Percentiles rank a stretch among this genome's conserved stretches.
Evolutionary conservation across 176 grass and related monocot genomes (phyloP).

Genomic region (Paspalum notatum): DNA sequence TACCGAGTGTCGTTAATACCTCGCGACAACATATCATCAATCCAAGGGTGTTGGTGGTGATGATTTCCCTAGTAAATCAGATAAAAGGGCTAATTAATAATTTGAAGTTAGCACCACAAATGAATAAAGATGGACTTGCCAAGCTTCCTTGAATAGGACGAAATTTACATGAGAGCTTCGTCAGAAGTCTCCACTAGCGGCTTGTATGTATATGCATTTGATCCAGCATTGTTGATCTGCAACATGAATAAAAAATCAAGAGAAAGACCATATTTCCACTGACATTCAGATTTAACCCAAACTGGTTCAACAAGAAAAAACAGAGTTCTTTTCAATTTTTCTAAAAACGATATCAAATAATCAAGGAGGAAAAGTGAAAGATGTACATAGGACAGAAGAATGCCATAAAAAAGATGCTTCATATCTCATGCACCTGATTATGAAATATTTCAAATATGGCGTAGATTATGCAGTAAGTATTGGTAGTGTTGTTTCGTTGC

Average conservation of each 20-base stretch:
- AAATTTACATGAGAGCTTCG: constrained; percentile 88
- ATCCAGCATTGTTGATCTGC: constrained; percentile 99
- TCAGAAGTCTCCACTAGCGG: constrained; percentile 93
- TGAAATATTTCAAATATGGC: constrained; percentile 15
- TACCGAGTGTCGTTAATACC: constrained; percentile 55
- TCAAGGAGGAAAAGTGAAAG: constrained; percentile 10
- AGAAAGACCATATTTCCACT: background rate
- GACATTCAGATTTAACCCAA: background rate
- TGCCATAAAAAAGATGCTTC: constrained; percentile 7
- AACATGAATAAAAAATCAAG: constrained; percentile 16
- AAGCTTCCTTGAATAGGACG: constrained; percentile 27
- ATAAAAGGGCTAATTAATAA: constrained; percentile 30
- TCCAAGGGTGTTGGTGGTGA: constrained; percentile 94
- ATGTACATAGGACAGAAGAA: background rate
- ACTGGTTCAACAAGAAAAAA: background rate
- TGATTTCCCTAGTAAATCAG: constrained; percentile 73
- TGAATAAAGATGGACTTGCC: background rate
- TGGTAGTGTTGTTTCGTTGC: constrained; percentile 7
- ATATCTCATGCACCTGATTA: background rate
- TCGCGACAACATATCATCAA: constrained; percentile 97
- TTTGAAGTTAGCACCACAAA: background rate
- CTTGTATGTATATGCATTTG: constrained; percentile 97
- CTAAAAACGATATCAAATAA: constrained; percentile 20
- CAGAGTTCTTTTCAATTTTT: background rate
- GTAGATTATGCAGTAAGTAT: constrained; percentile 15